Evolutionary conservation across 495 filamentous ascomycete species (phyloP), one percentile per base, ranked within the genome.

Genomic region (Podospora tetraspora): DNA sequence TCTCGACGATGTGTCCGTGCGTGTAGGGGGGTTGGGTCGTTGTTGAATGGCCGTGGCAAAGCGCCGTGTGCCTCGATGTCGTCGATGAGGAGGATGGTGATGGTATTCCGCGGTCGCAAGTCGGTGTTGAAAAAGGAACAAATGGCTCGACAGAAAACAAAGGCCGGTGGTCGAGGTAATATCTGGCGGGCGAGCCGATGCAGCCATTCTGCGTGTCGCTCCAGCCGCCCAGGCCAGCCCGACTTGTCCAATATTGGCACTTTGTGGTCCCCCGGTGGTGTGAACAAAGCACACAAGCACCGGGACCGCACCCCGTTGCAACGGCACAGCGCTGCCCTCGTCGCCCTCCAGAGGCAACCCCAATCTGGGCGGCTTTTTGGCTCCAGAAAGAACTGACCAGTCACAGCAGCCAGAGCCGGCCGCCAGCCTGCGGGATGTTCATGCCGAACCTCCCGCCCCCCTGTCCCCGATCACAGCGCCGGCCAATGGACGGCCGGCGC

Each of bases 381-480:
- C 62, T 69, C 63, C 57, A 56, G 64, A 61, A 62, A 52, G 25
- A 62, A 23, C 67, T 65, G 21, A 68, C 75, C 72, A 77, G 61
- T 73, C 71, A 73, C 57, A 75, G 68, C 56, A 13, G 59, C 63
- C 57, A 34, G 70, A 69, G 69, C 64, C 3, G 68, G 66, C 62
- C 66, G 69, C 65, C 68, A 30, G 68, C 58, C 58, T 61, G 69
- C 68, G 64, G 68, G 66, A 65, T 62, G 66, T 67, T 73, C 71
- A 72, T 76, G 71, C 73, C 74, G 74, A 75, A 67, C 34, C 73
- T 73, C 72, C 72, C 71, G 69, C 68, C 74, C 74, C 63, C 74
- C 68, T 75, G 75, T 69, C 71, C 58, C 57, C 61, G 59, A 71
- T 37, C 58, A 59, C 59, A 29, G 5, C 11, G 22, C 65, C 52